Percentiles rank a stretch among this genome's conserved stretches.
Evolutionary conservation across 2,329 filamentous ascomycete species (phyloP).

Genomic region (Colletotrichum lindemuthianum): DNA sequence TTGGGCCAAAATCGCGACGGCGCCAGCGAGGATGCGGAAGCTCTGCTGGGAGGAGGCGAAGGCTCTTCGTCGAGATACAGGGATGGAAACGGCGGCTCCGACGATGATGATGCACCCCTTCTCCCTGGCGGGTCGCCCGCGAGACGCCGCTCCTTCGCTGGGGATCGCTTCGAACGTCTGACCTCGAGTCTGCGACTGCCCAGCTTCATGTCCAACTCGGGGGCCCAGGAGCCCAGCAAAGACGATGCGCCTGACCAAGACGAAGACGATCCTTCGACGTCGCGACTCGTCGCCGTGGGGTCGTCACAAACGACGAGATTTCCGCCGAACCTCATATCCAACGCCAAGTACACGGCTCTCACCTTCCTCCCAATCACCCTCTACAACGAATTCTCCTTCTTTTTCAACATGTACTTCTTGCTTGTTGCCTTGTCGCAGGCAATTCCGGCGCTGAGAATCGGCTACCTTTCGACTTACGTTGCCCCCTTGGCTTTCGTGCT

Average conservation of each 20-base stretch:
- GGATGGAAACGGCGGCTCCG: constrained; percentile 62
- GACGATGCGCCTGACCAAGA: constrained; percentile 60
- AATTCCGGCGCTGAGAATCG: constrained; percentile 88
- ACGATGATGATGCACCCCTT: constrained; percentile 80
- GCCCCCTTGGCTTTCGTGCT: constrained; percentile 93
- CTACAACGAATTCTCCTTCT: constrained; percentile 99
- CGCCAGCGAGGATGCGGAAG: constrained; percentile 72
- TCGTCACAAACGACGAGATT: constrained; percentile 78
- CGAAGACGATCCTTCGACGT: constrained; percentile 73
- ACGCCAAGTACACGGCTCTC: constrained; percentile 96
- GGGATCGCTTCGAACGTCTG: constrained; percentile 54
- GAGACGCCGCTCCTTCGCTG: constrained; percentile 50
- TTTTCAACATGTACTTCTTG: constrained; percentile 99
- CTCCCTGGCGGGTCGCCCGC: constrained; percentile 58
- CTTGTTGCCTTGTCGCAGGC: constrained; percentile 94
- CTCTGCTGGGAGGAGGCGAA: constrained; percentile 72
- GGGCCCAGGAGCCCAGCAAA: constrained; percentile 43
- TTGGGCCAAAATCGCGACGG: constrained; percentile 66
- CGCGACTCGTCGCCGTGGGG: constrained; percentile 80
- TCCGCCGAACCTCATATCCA: constrained; percentile 91
- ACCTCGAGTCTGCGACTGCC: constrained; percentile 71
- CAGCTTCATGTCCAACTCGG: constrained; percentile 68
- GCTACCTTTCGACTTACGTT: constrained; percentile 94
- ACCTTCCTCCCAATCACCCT: constrained; percentile 94
- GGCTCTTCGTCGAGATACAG: constrained; percentile 65